Conservation (phyloP, 352 stramenopile genomes). For the Phytophthora nicotianae region DNA sequence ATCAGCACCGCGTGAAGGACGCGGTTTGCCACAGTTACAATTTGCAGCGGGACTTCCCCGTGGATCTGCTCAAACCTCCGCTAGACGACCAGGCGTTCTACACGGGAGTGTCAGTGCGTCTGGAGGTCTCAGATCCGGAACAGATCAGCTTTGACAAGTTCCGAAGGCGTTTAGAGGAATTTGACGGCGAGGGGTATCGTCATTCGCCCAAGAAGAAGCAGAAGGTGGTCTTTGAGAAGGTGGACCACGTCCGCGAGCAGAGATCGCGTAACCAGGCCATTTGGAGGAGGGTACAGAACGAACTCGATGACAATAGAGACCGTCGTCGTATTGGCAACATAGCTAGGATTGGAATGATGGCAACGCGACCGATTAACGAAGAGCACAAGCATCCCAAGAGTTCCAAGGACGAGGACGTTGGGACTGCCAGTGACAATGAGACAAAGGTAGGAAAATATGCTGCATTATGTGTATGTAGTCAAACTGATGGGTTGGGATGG, state of each 20-base stretch:
- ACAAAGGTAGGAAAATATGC: slow-evolving; percentile 14
- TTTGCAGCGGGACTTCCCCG: slow-evolving; percentile 47
- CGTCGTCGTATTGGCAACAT: neutral
- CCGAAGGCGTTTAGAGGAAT: slow-evolving; percentile 44
- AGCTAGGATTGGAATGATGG: slow-evolving; percentile 2
- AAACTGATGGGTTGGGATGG: neutral
- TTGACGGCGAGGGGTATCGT: slow-evolving; percentile 56
- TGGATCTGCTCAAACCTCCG: slow-evolving; percentile 42
- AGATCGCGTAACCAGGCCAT: slow-evolving; percentile 45
- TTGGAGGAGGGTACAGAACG: slow-evolving; percentile 37
- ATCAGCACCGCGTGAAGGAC: slow-evolving; percentile 54
- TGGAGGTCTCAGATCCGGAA: slow-evolving; percentile 23
- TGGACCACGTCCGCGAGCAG: slow-evolving; percentile 42
- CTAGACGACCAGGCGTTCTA: slow-evolving; percentile 1
- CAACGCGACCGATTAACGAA: slow-evolving; percentile 3
- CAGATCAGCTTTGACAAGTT: slow-evolving; percentile 45
- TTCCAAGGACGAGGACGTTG: neutral
- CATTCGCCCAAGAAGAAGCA: slow-evolving; percentile 35
- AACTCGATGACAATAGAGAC: slow-evolving; percentile 30
- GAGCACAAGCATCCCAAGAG: slow-evolving; percentile 1
- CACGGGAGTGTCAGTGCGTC: slow-evolving; percentile 24
- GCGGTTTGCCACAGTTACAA: slow-evolving; percentile 53
- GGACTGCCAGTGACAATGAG: slow-evolving; percentile 1
- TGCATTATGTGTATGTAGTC: neutral
- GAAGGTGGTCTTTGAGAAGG: slow-evolving; percentile 34